phyloP scores from a whole-genome alignment of 129 eudicot genomes.

The Pittosporum tobira region DNA sequence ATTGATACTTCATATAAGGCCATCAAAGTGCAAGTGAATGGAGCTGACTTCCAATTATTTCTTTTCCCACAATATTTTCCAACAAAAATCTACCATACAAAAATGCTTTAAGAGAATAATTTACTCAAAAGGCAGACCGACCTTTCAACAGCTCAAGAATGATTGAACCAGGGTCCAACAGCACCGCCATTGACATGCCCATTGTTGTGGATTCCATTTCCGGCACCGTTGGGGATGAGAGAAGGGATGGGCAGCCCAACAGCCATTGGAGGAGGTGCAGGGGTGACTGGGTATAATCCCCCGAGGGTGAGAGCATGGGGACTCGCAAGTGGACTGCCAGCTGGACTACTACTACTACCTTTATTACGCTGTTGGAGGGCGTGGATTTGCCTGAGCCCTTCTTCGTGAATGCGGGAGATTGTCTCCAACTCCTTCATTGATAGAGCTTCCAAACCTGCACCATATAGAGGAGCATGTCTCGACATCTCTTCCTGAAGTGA shows the following conservation, averaged over 20 bases:
- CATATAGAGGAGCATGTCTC: constrained; percentile 88
- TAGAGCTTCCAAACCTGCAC: constrained; percentile 75
- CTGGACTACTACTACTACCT: constrained; percentile 45
- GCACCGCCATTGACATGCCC: constrained; percentile 79
- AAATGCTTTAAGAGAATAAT: constrained; percentile 39
- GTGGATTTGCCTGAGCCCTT: constrained; percentile 80
- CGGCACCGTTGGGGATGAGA: constrained; percentile 53
- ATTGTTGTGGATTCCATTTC: constrained; percentile 58
- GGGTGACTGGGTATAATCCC: constrained; percentile 44
- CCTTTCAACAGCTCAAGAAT: constrained; percentile 32
- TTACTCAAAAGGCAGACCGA: constrained; percentile 12
- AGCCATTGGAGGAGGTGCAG: constrained; percentile 60
- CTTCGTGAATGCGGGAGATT: constrained; percentile 81
- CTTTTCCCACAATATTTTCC: constrained; percentile 10
- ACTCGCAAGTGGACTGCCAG: constrained; percentile 55
- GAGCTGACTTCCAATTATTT: constrained; percentile 16
- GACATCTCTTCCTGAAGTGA: constrained; percentile 95
- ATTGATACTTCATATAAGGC: constrained; percentile 18
- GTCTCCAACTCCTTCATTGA: constrained; percentile 95
- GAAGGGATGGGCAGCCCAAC: constrained; percentile 59
- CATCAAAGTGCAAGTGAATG: constrained; percentile 17
- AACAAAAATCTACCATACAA: constrained; percentile 40
- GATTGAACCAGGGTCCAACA: constrained; percentile 86
- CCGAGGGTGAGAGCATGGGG: constrained; percentile 55
- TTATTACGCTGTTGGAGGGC: constrained; percentile 68